Evolutionary conservation across 2,329 filamentous ascomycete genomes (phyloP).

Genomic region (Aquanectria penicillioides): DNA sequence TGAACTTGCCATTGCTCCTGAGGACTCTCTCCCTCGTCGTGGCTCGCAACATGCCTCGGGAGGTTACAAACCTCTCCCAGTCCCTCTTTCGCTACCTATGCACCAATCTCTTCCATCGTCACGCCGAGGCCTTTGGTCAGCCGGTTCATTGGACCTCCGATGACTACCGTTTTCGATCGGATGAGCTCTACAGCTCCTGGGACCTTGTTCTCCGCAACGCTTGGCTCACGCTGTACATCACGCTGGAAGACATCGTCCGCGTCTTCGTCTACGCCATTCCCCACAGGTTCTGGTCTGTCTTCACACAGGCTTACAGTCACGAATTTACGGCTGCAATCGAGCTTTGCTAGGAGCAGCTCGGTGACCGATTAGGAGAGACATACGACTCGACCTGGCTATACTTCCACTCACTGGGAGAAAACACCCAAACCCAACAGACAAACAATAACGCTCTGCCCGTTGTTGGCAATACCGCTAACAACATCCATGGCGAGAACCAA

Average conservation of each 20-base stretch:
- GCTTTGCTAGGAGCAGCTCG: neutral
- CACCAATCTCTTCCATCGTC: constrained; percentile 33
- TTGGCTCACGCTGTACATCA: neutral
- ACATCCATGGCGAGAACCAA: no score
- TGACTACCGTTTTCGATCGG: constrained; percentile 36
- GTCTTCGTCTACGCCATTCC: constrained; percentile 23
- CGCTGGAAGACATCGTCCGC: neutral
- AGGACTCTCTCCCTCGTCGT: constrained; percentile 24
- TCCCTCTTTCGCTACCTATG: constrained; percentile 36
- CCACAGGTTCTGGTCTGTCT: neutral
- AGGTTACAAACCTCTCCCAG: constrained; percentile 29
- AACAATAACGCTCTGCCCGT: no score
- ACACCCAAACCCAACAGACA: no score
- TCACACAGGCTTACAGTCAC: neutral
- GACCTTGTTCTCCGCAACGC: neutral
- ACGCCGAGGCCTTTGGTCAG: constrained; percentile 20
- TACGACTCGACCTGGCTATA: no score
- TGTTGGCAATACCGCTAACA: no score
- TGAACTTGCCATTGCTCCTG: constrained; percentile 39
- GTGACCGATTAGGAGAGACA: no score
- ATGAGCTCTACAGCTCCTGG: constrained; percentile 40
- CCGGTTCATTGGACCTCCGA: constrained; percentile 1
- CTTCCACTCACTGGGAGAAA: no score
- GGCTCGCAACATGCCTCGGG: constrained; percentile 26
- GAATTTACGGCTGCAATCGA: constrained; percentile 6